Evolutionary conservation across 305 asterid species (phyloP).

Genomic region (Solanum chacoense): DNA sequence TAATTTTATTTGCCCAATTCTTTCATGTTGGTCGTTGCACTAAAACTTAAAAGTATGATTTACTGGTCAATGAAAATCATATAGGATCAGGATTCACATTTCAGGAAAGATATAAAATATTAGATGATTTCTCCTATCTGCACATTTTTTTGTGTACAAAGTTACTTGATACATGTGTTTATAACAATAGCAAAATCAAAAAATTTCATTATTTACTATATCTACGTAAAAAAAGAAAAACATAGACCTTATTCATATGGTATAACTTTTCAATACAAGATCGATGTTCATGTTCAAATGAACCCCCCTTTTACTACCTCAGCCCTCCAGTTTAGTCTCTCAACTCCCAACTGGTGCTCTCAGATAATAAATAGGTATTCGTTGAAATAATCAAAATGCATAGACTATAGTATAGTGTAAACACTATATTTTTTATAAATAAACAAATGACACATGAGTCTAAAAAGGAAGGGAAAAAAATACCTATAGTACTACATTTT

Average conservation of each 20-base stretch:
- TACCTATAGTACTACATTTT: background rate
- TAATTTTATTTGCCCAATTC: background rate
- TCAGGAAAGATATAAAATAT: background rate
- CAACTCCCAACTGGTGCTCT: no score
- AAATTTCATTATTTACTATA: background rate
- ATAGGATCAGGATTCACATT: background rate
- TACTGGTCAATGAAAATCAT: background rate
- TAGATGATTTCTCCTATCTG: background rate
- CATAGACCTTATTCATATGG: background rate
- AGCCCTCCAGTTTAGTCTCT: background rate
- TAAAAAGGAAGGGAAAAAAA: background rate
- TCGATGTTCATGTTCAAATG: background rate
- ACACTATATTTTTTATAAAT: background rate
- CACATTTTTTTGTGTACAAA: background rate
- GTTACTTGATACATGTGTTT: background rate
- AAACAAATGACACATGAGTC: background rate
- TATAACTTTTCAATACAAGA: background rate
- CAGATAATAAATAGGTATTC: background rate
- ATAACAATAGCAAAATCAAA: background rate
- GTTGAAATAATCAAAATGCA: background rate
- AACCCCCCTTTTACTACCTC: background rate
- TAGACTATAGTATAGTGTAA: no score
- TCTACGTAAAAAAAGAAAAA: background rate
- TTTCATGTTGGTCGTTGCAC: accelerated
- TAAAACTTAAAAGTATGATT: background rate